These are phyloP conservation scores for Ocimum tenuiflorum DNA, from an alignment of 257 asterid species.

Conservation along the genomic window DNA sequence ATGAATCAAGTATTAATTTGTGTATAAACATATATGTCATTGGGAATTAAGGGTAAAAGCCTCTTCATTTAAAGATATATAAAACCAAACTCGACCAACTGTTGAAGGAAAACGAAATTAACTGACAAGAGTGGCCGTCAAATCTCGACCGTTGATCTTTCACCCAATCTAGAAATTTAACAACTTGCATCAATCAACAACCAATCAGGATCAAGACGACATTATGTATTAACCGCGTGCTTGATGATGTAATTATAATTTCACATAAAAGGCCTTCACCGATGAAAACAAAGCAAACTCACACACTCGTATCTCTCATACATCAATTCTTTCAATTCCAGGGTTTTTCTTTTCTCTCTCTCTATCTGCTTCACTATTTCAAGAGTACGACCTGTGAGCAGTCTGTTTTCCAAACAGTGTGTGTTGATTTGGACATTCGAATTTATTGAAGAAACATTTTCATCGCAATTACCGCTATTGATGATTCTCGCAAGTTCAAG, in stretches of 20 bases:
- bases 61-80: neutral
- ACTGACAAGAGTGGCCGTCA: neutral
- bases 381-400: constrained; percentile 8
- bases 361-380: neutral
- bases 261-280: constrained; percentile 6
- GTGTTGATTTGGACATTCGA: neutral
- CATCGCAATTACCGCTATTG: neutral
- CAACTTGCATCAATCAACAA: neutral
- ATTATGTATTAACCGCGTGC: neutral
- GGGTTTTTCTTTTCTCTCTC: constrained; percentile 17
- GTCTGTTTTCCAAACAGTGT: neutral
- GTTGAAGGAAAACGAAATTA: constrained; percentile 20
- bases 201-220: neutral
- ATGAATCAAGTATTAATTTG: neutral
- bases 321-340: constrained; percentile 22
- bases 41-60: neutral
- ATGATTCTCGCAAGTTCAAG: neutral
- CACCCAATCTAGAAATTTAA: neutral
- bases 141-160: constrained; percentile 4
- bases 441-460: neutral
- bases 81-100: neutral
- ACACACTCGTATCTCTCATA: neutral
- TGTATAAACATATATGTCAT: neutral
- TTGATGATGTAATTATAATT: neutral
- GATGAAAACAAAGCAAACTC: constrained; percentile 8